A percentile compares a stretch with the other conserved stretches of the same genome.
phyloP scores from a whole-genome alignment of 2,329 filamentous ascomycete species.

The Colletotrichum sansevieriae region DNA sequence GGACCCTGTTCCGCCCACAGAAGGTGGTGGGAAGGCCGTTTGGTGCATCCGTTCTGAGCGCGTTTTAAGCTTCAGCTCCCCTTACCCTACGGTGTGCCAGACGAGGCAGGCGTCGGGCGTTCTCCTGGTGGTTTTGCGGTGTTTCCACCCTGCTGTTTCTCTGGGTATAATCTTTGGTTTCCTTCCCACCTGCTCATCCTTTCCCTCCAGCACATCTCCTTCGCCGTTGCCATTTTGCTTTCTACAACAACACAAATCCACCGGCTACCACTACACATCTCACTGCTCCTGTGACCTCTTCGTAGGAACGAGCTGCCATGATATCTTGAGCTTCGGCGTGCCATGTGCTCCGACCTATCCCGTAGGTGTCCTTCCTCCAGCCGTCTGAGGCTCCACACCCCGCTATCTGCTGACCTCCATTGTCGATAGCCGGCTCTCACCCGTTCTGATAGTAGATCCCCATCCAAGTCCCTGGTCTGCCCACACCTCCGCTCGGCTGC shows the following conservation, averaged over 20 bases:
- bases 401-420: conserved; percentile 40
- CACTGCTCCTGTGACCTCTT: conserved; percentile 36
- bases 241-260: background rate
- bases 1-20: conserved; percentile 33
- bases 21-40: conserved; percentile 31
- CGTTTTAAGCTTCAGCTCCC: conserved; percentile 39
- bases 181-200: background rate
- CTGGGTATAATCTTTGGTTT: conserved; percentile 2
- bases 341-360: conserved; percentile 38
- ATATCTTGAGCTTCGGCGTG: conserved; percentile 39
- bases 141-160: conserved; percentile 26
- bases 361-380: conserved; percentile 36
- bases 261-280: background rate
- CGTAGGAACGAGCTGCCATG: conserved; percentile 23
- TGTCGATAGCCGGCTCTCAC: conserved; percentile 39
- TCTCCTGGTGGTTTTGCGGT: background rate
- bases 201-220: background rate
- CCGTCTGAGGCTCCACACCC: conserved; percentile 34
- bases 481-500: conserved; percentile 25
- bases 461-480: conserved; percentile 20
- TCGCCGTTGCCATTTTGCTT: background rate
- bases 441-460: conserved; percentile 38
- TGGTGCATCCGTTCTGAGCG: conserved; percentile 37
- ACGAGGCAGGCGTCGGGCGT: background rate
- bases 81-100: conserved; percentile 28